Base-by-base conservation (phyloP, 345 rosid genomes). In the Fremontodendron californicum region DNA sequence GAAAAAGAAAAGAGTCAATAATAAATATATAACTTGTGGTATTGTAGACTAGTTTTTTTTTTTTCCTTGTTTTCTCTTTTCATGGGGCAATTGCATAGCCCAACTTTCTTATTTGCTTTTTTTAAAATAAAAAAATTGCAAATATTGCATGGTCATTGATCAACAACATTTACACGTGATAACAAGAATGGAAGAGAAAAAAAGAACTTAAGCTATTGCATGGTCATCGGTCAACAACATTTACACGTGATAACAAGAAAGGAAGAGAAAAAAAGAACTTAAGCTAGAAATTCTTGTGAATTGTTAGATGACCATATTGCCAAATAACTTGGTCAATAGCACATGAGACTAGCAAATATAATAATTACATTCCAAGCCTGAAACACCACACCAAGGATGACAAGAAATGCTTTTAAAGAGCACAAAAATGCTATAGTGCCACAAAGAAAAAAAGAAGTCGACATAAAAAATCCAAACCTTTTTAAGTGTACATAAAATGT, bases 391-490 rank as follows among this genome's bases (percentile, higher is more conserved):
- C 8, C 49, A 74, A 73, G 49, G 54, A 43, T 65, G 23, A 35
- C 21, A 37, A 46, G 9, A 46, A 37, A 69, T 29, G 69, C 19
- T 35, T 55, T 78, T 31, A 78, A 63, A 48, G 45, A 75, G 52
- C 16, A 51, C 12, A 72, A 7, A 72, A 49, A 66, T 15, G 7
- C 6, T 58, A 58, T 2, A 62, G 66, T 9, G 35, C 16, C 45
- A 37, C 1, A 65, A 39, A 37, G 37, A 66, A 75, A 48, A 52
- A 33, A 35, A 19, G 21, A 70, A 48, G 27, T 18, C 10, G 1
- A 51, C 13, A 51, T 11, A 80, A 46, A 25, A 81, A 9, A 25
- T 65, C 65, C 78, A 78, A 79, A 92, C 98, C 97, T 90, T 91
- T 71, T 78, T 85, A 46, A 87, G 71, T 51, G 78, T 77, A 76